Evolutionary conservation across 352 stramenopile species (phyloP).

Genomic region (Phytophthora sansomeana): DNA sequence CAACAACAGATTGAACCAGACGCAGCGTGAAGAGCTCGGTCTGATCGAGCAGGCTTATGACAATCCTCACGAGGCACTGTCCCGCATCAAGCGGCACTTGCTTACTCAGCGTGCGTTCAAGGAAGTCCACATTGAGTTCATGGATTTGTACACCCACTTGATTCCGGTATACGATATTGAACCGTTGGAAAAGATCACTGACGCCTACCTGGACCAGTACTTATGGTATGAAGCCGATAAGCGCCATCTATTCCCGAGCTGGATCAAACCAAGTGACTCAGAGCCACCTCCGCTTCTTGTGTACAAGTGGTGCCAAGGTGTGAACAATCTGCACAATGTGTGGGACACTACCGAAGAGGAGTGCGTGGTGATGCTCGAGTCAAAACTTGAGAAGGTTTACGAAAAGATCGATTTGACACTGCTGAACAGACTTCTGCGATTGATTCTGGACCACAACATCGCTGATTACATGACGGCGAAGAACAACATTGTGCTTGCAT

Average conservation of each 20-base stretch:
- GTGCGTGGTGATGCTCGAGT: conserved; percentile 99
- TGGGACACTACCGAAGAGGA: conserved; percentile 99
- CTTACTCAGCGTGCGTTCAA: conserved; percentile 99
- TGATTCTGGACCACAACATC: conserved; percentile 99
- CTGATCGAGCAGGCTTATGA: conserved; percentile 99
- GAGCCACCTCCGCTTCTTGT: conserved; percentile 98
- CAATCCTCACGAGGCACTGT: conserved; percentile 98
- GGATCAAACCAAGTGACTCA: conserved; percentile 99
- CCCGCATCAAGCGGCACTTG: conserved; percentile 99
- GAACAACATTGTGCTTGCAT: conserved; percentile 99
- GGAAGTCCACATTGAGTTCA: conserved; percentile 99
- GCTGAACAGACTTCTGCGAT: conserved; percentile 97
- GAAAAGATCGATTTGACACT: conserved; percentile 99
- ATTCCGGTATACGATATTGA: conserved; percentile 99
- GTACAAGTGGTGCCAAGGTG: conserved; percentile 99
- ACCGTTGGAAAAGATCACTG: conserved; percentile 99
- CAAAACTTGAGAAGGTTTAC: conserved; percentile 99
- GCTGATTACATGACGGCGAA: conserved; percentile 99
- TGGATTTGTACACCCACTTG: conserved; percentile 99
- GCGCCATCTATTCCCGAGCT: conserved; percentile 99
- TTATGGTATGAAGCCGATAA: conserved; percentile 99
- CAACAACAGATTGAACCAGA: conserved; percentile 98
- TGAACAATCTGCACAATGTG: conserved; percentile 99
- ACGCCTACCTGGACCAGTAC: conserved; percentile 99
- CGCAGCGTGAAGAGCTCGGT: conserved; percentile 98